phyloP scores from a whole-genome alignment of 129 eudicot genomes.

The Flaveria robusta region DNA sequence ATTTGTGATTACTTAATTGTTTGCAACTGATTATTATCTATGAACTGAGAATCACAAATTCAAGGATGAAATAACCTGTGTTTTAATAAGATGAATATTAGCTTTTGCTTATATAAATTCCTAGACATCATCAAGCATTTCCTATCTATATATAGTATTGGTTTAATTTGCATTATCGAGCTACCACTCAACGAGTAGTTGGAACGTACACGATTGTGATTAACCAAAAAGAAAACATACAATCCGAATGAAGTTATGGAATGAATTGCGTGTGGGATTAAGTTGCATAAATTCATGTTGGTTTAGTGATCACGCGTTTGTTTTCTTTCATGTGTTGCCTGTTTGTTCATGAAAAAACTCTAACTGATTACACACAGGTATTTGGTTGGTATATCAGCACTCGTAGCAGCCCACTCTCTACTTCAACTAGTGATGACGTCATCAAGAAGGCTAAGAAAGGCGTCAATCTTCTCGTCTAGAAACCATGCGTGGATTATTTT shows the following conservation, averaged over 20 bases:
- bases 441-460: conserved; percentile 45
- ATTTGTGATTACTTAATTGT: neutral
- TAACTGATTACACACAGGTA: conserved; percentile 49
- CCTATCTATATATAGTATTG: neutral
- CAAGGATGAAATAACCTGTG: neutral
- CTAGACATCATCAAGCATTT: neutral
- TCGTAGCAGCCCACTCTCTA: conserved; percentile 69
- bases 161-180: conserved; percentile 33
- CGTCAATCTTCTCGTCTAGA: conserved; percentile 50
- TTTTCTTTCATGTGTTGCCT: conserved; percentile 28
- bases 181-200: conserved; percentile 23
- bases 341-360: neutral
- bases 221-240: conserved; percentile 31
- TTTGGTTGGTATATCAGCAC: conserved; percentile 71
- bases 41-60: neutral
- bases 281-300: conserved; percentile 35
- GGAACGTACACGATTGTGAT: conserved; percentile 34
- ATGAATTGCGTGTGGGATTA: conserved; percentile 33
- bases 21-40: too few relatives aligned
- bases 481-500: conserved; percentile 80
- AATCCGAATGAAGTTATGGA: conserved; percentile 28
- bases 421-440: conserved; percentile 57
- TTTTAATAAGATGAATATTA: neutral
- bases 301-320: conserved; percentile 29
- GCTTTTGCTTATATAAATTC: neutral